Evolutionary conservation across 2,329 filamentous ascomycete species (phyloP).

Genomic region (Stagonosporopsis chrysanthemi): DNA sequence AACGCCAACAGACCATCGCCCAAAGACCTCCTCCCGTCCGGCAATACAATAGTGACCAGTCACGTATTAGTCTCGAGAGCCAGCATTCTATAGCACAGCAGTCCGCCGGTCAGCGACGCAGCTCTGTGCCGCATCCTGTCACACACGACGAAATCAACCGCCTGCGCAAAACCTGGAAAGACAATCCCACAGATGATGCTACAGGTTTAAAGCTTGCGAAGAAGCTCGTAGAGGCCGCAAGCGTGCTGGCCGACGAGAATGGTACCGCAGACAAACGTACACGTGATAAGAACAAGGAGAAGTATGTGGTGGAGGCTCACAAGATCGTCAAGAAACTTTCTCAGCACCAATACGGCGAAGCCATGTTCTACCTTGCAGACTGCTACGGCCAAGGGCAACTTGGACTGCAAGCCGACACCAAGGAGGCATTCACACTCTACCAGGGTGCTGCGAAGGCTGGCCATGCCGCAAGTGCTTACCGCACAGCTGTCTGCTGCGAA

Average conservation of each 20-base stretch:
- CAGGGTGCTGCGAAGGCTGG: slow-evolving; percentile 91
- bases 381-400: slow-evolving; percentile 83
- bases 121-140: slow-evolving; percentile 62
- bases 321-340: slow-evolving; percentile 92
- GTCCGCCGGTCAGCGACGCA: slow-evolving; percentile 27
- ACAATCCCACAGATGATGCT: slow-evolving; percentile 74
- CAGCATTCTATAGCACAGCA: slow-evolving; percentile 27
- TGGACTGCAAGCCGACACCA: slow-evolving; percentile 80
- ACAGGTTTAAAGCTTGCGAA: slow-evolving; percentile 78
- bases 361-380: slow-evolving; percentile 94
- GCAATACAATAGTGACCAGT: slow-evolving; percentile 57
- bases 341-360: slow-evolving; percentile 75
- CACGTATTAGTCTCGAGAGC: slow-evolving; percentile 45
- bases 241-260: slow-evolving; percentile 78
- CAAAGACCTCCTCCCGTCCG: slow-evolving; percentile 61
- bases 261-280: slow-evolving; percentile 72
- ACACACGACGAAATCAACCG: slow-evolving; percentile 80
- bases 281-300: slow-evolving; percentile 73
- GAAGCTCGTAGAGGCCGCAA: slow-evolving; percentile 84
- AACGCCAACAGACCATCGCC: slow-evolving; percentile 29
- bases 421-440: slow-evolving; percentile 92
- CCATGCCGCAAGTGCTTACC: slow-evolving; percentile 86
- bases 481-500: slow-evolving; percentile 96
- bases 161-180: slow-evolving; percentile 72
- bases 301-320: slow-evolving; percentile 83